phyloP scores from a whole-genome alignment of 139 green algal genomes.

The Closterium sp. region DNA sequence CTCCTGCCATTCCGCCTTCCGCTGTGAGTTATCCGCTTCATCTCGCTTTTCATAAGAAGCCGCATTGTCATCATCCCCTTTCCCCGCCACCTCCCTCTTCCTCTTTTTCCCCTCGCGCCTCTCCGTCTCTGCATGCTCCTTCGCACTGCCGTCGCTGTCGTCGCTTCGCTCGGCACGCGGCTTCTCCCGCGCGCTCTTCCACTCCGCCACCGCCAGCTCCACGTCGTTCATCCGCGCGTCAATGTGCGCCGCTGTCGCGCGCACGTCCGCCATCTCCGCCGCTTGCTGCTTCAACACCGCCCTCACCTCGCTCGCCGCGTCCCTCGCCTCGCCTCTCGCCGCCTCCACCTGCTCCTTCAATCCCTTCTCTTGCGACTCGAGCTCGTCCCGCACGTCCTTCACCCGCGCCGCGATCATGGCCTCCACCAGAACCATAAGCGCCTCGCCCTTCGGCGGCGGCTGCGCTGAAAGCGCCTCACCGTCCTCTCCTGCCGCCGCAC shows the following conservation, averaged over 20 bases:
- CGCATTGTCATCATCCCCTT: background rate
- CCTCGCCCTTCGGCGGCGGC: background rate
- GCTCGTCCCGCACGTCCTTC: too few relatives aligned
- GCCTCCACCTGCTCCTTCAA: too few relatives aligned
- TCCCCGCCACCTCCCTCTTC: background rate
- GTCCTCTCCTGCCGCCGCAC: background rate
- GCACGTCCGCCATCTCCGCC: background rate
- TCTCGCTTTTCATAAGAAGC: background rate
- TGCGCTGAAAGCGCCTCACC: background rate
- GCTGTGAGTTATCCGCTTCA: background rate
- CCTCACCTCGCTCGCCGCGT: background rate
- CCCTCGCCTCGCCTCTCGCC: background rate
- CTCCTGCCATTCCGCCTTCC: background rate
- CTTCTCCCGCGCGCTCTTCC: background rate
- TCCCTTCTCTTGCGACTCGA: too few relatives aligned
- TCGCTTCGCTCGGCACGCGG: too few relatives aligned
- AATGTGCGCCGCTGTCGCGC: background rate
- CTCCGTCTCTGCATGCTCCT: background rate
- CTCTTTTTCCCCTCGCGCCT: background rate
- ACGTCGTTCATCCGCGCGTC: background rate
- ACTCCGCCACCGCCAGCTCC: too few relatives aligned
- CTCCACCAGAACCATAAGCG: background rate
- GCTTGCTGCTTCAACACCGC: background rate
- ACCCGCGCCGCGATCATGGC: background rate
- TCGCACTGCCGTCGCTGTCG: background rate